Percentiles rank a stretch among this genome's conserved stretches.
These are phyloP conservation scores for Tetrahymena thermophila DNA, from an alignment of 73 alveolate genomes.

Conservation along the genomic window DNA sequence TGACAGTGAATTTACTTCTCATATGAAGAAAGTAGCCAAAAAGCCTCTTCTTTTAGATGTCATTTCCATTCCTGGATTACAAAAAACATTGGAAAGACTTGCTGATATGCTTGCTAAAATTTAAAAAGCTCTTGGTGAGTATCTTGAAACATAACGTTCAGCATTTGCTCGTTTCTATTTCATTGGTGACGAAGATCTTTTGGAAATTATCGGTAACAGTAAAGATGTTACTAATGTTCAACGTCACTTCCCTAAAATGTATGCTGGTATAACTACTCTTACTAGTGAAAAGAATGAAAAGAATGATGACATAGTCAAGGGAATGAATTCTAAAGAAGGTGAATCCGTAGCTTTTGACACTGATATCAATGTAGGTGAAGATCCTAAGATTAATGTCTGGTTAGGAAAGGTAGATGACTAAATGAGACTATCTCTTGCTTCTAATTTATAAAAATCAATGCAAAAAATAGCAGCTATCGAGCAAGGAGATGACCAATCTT, in stretches of 20 bases:
- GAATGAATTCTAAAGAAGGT: constrained; percentile 97
- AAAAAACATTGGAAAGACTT: constrained; percentile 93
- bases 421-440: constrained; percentile 92
- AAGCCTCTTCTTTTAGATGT: constrained; percentile 91
- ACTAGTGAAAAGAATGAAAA: constrained; percentile 24
- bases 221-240: constrained; percentile 94
- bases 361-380: constrained; percentile 89
- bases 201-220: constrained; percentile 98
- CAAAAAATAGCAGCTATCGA: constrained; percentile 61
- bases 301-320: constrained; percentile 75
- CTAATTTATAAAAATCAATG: constrained; percentile 81
- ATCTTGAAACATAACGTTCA: constrained; percentile 97
- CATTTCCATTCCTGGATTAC: constrained; percentile 82
- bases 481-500: constrained; percentile 50
- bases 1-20: constrained; percentile 91
- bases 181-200: constrained; percentile 96
- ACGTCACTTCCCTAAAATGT: constrained; percentile 99
- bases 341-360: constrained; percentile 90
- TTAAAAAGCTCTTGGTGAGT: constrained; percentile 93
- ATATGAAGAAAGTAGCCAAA: constrained; percentile 98
- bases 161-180: constrained; percentile 99
- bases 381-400: constrained; percentile 97
- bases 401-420: constrained; percentile 91
- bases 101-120: constrained; percentile 86
- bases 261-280: constrained; percentile 90